Base-by-base conservation (phyloP, 1,284 basidiomycete species). In the Porogramme epimiltina region DNA sequence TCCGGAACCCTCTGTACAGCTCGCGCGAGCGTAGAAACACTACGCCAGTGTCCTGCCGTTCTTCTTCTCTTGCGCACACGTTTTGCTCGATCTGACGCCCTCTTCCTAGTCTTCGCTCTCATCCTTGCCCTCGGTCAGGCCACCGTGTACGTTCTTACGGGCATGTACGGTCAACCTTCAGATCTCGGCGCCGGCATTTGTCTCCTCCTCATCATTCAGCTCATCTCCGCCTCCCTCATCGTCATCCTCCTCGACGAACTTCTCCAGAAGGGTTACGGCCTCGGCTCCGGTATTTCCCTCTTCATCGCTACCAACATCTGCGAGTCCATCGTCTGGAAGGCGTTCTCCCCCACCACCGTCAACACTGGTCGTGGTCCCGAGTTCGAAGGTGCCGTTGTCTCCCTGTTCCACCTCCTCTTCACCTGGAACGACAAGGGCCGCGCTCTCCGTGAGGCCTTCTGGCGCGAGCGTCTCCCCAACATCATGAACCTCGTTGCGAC, bases 291-390 rank as follows among this genome's bases (percentile, higher is more conserved):
- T 66, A 98, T 99, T 73, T 97, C 95, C 52, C 89, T 98, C 58
- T 99, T 98, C 82, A 98, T 98, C 64, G 96, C 96, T 4, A 98
- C 96, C 75, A 99, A 98, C 82, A 98, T 98, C 63, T 99, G 97
- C 75, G 96, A 99, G 74, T 93, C 91, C 55, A 99, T 99, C 76
- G 86, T 98, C 66, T 99, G 96, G 96, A 99, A 99, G 72, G 96
- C 95, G 2, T 98, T 99, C 77, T 96, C 93, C 3, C 97, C 96
- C 25, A 98, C 95, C 28, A 98, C 96, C 42, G 76, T 98, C 76
- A 99, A 99, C 83, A 98, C 95, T 23, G 96, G 96, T 47, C 92
- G 95, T 62, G 96, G 96, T 5, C 93, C 96, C 54, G 96, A 99
- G 73, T 99, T 99, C 63, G 96, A 99, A 70, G 96, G 96, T 58